Percentiles rank a stretch among this genome's conserved stretches.
These are phyloP conservation scores for Solanum chacoense DNA, from an alignment of 305 asterid genomes.

Conservation along the genomic window DNA sequence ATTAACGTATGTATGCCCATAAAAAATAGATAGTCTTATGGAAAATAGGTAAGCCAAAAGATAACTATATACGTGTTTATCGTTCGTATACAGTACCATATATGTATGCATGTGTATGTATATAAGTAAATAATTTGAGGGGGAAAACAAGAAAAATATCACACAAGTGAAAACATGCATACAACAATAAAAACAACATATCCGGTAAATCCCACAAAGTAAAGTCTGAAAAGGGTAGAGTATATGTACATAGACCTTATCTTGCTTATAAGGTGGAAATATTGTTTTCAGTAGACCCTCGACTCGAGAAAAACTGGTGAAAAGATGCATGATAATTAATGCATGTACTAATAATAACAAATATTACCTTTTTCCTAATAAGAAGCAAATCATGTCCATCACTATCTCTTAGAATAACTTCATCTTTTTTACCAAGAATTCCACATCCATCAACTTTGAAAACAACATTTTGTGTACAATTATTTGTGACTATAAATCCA, in stretches of 20 bases:
- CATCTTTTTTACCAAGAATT: conserved; percentile 49
- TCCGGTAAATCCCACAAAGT: neutral
- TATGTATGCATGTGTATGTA: too few relatives aligned
- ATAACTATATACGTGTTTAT: neutral
- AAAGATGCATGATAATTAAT: neutral
- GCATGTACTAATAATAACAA: neutral
- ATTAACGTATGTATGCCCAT: neutral
- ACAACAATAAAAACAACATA: neutral
- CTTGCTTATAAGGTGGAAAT: neutral
- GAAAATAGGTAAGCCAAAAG: neutral
- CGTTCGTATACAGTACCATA: too few relatives aligned
- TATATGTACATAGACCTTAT: too few relatives aligned
- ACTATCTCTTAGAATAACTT: conserved; percentile 45
- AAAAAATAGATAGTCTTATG: neutral
- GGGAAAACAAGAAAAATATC: neutral
- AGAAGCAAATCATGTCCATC: conserved; percentile 50
- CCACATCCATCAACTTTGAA: conserved; percentile 80
- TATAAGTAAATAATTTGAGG: neutral
- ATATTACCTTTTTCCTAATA: conserved; percentile 51
- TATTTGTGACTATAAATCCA: conserved; percentile 52
- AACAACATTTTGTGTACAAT: conserved; percentile 26
- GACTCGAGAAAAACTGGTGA: too few relatives aligned
- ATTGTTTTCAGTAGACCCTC: neutral
- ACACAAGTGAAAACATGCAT: neutral
- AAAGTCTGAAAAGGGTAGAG: neutral